Evolutionary conservation across 139 green algal genomes (phyloP).

Genomic region (Picochlorum sp.): DNA sequence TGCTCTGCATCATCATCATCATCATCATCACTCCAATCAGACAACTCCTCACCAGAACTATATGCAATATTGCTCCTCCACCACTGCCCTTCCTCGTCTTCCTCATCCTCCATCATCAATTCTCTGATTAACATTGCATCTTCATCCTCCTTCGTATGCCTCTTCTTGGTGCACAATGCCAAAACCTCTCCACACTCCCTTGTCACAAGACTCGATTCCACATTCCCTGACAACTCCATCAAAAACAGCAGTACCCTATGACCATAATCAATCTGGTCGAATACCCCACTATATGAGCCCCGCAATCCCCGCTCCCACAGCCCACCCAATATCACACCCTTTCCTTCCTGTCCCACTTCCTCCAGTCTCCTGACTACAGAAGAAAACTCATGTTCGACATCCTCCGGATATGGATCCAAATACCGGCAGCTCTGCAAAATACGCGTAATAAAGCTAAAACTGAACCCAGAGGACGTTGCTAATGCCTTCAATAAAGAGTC

Average conservation of each 20-base stretch:
- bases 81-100: neutral
- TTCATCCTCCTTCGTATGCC: neutral
- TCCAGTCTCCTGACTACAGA: neutral
- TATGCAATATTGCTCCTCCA: neutral
- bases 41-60: neutral
- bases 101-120: neutral
- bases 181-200: neutral
- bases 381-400: neutral
- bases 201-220: neutral
- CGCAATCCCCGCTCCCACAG: neutral
- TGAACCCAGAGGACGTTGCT: too few species aligned
- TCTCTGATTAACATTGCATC: neutral
- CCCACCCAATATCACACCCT: neutral
- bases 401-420: neutral
- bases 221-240: neutral
- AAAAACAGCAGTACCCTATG: neutral
- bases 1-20: neutral
- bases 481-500: too few species aligned
- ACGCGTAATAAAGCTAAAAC: too few species aligned
- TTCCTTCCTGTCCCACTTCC: neutral
- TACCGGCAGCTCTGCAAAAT: too few species aligned
- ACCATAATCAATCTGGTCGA: slow-evolving; percentile 1
- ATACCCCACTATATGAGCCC: too few species aligned
- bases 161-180: neutral
- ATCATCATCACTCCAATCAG: neutral